Conservation (phyloP, 331 rosid genomes). For the Malus hybrid region DNA sequence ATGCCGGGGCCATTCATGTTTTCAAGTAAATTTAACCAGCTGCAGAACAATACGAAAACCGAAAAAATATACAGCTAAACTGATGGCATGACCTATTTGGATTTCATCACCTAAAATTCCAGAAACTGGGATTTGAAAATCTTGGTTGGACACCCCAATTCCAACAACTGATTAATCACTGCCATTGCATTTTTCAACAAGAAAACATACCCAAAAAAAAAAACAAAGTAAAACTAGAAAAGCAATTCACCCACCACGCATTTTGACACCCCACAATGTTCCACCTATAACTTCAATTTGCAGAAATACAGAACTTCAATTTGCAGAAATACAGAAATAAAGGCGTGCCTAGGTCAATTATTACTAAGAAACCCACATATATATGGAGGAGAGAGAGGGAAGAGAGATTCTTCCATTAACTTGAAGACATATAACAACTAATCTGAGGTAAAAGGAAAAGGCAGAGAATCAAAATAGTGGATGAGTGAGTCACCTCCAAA, state of each 20-base stretch:
- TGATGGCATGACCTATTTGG: neutral
- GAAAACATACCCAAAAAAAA: neutral
- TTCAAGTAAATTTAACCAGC: neutral
- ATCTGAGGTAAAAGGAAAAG: slow-evolving; percentile 8
- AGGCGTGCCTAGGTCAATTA: neutral
- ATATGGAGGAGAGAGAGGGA: neutral
- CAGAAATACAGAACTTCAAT: neutral
- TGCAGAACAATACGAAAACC: neutral
- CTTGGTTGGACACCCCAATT: neutral
- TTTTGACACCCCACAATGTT: neutral
- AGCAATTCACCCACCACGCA: slow-evolving; percentile 20
- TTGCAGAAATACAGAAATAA: neutral
- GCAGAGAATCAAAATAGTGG: slow-evolving; percentile 30
- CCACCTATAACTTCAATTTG: neutral
- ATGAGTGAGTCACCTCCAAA: slow-evolving; percentile 42
- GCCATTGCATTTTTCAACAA: neutral
- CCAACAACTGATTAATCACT: neutral
- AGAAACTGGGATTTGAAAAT: neutral
- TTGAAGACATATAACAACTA: slow-evolving; percentile 5
- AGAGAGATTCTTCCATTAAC: slow-evolving; percentile 27
- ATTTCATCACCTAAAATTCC: neutral
- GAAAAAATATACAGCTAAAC: too few species aligned
- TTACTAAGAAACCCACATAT: neutral
- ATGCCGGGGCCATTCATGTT: neutral
- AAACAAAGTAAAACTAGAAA: neutral